Conservation (phyloP, 2,329 filamentous ascomycete genomes). For the Aspergillus latus region DNA sequence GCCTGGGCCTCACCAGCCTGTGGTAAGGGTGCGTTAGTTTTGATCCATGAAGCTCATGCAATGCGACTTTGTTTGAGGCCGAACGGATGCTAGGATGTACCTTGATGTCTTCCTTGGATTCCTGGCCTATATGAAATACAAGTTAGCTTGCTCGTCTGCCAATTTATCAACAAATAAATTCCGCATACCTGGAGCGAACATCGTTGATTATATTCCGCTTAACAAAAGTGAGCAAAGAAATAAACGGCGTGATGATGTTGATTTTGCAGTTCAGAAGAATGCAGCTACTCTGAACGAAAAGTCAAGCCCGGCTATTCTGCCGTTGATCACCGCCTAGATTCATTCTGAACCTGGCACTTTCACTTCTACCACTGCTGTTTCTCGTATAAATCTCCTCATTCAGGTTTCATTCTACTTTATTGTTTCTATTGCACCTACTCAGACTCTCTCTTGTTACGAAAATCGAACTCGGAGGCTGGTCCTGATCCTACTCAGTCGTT, state of each 20-base stretch:
- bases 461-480: slow-evolving; percentile 2
- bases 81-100: slow-evolving; percentile 25
- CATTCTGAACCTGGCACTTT: slow-evolving; percentile 5
- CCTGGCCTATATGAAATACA: slow-evolving; percentile 33
- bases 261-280: neutral
- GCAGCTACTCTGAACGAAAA: slow-evolving; percentile 16
- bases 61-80: neutral
- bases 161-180: neutral
- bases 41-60: neutral
- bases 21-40: slow-evolving; percentile 11
- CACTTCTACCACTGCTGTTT: neutral
- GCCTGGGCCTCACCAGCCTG: slow-evolving; percentile 56
- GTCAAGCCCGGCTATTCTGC: slow-evolving; percentile 22
- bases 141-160: neutral
- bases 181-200: slow-evolving; percentile 37
- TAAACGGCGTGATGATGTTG: neutral
- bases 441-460: neutral
- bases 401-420: neutral
- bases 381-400: neutral
- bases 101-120: slow-evolving; percentile 49
- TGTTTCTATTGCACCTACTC: slow-evolving; percentile 1
- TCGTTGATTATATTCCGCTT: slow-evolving; percentile 20
- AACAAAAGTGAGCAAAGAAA: neutral
- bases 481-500: neutral
- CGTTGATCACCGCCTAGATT: slow-evolving; percentile 10